phyloP scores from a whole-genome alignment of 805 yeast species.

The Nakazawaea wyomingensis region DNA sequence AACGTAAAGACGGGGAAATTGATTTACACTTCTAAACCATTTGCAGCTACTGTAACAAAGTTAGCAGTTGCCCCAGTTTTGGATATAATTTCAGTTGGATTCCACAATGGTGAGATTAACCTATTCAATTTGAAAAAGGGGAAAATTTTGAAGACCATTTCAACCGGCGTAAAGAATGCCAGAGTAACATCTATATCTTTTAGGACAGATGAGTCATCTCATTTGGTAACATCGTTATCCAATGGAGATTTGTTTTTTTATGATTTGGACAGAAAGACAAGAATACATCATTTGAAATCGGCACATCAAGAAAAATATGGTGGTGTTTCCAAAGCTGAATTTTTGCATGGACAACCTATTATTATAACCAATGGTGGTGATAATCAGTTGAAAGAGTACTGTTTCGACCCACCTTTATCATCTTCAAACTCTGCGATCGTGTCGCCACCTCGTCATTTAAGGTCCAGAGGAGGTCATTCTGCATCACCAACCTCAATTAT shows the following conservation, averaged over 20 bases:
- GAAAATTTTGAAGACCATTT: slow-evolving; percentile 46
- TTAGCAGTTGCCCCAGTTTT: slow-evolving; percentile 82
- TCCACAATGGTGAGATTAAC: slow-evolving; percentile 58
- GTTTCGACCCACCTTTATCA: slow-evolving; percentile 86
- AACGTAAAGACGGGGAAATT: slow-evolving; percentile 77
- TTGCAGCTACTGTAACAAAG: slow-evolving; percentile 54
- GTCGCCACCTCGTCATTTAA: slow-evolving; percentile 83
- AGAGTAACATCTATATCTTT: slow-evolving; percentile 65
- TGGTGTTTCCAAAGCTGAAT: slow-evolving; percentile 69
- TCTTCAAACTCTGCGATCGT: slow-evolving; percentile 58
- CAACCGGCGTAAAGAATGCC: slow-evolving; percentile 32
- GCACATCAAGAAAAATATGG: slow-evolving; percentile 73
- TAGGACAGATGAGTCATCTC: slow-evolving; percentile 86
- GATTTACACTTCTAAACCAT: slow-evolving; percentile 44
- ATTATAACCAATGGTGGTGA: slow-evolving; percentile 88
- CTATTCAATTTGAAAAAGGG: slow-evolving; percentile 68
- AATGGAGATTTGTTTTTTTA: slow-evolving; percentile 84
- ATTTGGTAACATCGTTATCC: slow-evolving; percentile 70
- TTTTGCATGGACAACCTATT: slow-evolving; percentile 88
- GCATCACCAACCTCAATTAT: slow-evolving; percentile 75
- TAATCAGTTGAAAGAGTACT: slow-evolving; percentile 82
- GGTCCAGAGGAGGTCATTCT: slow-evolving; percentile 97
- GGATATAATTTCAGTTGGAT: slow-evolving; percentile 78
- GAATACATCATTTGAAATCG: slow-evolving; percentile 69
- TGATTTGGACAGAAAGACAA: slow-evolving; percentile 64